Conservation (phyloP, 192 early-diverging fungal genomes). For the Coemansia sp. region DNA sequence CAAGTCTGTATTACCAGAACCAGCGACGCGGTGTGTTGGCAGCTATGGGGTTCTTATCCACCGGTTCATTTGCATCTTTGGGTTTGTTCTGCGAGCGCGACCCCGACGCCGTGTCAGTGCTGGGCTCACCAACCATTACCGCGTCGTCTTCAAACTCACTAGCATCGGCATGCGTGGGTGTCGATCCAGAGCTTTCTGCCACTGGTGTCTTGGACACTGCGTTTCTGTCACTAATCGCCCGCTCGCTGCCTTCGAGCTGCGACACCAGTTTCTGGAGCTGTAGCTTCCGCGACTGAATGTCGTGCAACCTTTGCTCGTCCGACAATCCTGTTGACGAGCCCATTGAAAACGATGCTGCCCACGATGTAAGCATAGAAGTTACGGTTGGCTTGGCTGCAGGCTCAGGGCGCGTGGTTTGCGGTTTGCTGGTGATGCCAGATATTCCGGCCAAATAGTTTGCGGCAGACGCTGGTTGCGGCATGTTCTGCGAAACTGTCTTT, state of each 20-base stretch:
- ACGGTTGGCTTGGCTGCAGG: constrained; percentile 8
- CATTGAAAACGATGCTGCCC: constrained; percentile 30
- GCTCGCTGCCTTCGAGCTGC: constrained; percentile 50
- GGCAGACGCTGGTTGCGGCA: constrained; percentile 35
- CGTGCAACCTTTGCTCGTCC: constrained; percentile 39
- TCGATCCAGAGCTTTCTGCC: not conserved
- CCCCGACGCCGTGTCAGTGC: constrained; percentile 15
- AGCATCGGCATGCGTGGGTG: constrained; percentile 13
- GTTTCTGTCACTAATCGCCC: constrained; percentile 15
- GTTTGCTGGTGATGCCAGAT: constrained; percentile 12
- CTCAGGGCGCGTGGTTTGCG: not conserved
- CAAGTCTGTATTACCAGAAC: constrained; percentile 13
- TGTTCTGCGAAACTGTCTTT: constrained; percentile 28
- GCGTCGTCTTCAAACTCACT: constrained; percentile 50
- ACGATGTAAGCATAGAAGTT: constrained; percentile 36
- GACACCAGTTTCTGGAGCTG: constrained; percentile 48
- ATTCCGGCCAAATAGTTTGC: constrained; percentile 31
- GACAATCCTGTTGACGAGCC: constrained; percentile 13
- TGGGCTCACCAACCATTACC: constrained; percentile 38
- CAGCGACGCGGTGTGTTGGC: constrained; percentile 2
- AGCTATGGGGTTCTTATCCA: not conserved
- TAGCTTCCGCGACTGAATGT: constrained; percentile 39
- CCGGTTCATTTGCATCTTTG: not conserved
- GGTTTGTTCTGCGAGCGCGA: not conserved
- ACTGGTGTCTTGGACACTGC: not conserved